Evolutionary conservation across 148 eudicot genomes (phyloP).

Genomic region (Oxyria digyna): DNA sequence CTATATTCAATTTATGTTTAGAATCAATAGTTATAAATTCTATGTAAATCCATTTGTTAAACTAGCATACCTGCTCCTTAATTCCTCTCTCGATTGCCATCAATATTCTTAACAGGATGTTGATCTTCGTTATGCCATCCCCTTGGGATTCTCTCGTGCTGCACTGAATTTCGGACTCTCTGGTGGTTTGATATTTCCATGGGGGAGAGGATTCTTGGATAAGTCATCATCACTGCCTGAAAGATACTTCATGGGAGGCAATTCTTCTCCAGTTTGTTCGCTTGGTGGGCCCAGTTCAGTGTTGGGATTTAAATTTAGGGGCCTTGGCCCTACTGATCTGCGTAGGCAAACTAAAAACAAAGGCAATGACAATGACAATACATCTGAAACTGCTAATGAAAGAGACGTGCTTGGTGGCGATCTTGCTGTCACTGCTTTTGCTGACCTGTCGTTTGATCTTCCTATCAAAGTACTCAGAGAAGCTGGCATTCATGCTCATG

Average conservation of each 20-base stretch:
- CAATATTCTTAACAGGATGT: conserved; percentile 44
- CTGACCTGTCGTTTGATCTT: conserved; percentile 84
- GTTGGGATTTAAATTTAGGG: conserved; percentile 69
- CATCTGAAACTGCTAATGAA: conserved; percentile 21
- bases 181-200: conserved; percentile 62
- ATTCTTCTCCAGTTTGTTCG: conserved; percentile 74
- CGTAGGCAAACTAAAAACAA: conserved; percentile 41
- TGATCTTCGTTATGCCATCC: conserved; percentile 69
- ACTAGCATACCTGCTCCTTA: not conserved
- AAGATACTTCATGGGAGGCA: conserved; percentile 80
- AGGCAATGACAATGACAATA: conserved; percentile 25
- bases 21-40: not conserved
- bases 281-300: conserved; percentile 62
- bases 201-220: conserved; percentile 60
- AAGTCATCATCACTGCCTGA: conserved; percentile 57
- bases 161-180: conserved; percentile 73
- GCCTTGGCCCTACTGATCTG: conserved; percentile 74
- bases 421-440: conserved; percentile 77
- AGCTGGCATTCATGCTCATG: conserved; percentile 76
- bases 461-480: conserved; percentile 61
- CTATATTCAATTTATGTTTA: not conserved
- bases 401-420: conserved; percentile 77
- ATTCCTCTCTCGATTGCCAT: not conserved
- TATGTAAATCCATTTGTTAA: not conserved
- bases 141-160: conserved; percentile 59